Percentiles rank a stretch among this genome's conserved stretches.
Evolutionary conservation across 176 grass and related monocot species (phyloP).

Genomic region (Aegilops umbellulata): DNA sequence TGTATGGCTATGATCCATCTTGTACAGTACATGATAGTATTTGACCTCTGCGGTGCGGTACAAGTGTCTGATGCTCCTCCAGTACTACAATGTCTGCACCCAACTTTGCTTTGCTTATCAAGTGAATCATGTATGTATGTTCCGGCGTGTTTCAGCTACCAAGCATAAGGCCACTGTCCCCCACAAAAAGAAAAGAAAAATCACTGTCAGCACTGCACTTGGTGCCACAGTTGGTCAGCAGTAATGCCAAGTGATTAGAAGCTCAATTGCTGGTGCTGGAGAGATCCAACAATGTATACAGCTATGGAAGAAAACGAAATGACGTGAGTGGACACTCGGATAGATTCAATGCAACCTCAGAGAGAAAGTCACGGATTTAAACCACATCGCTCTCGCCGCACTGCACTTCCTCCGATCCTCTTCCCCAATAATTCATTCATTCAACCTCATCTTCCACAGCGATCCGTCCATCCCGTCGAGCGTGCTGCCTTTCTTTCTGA

Average conservation of each 20-base stretch:
- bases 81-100: not conserved
- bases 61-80: not conserved
- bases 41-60: not conserved
- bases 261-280: not conserved
- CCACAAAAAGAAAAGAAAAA: no score
- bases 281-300: not conserved
- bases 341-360: not conserved
- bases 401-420: conserved; percentile 3
- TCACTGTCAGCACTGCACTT: no score
- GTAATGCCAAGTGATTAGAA: not conserved
- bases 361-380: not conserved
- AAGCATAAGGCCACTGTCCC: no score
- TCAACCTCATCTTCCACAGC: not conserved
- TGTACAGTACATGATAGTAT: not conserved
- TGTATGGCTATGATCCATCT: not conserved
- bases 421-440: conserved; percentile 35
- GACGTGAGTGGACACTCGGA: not conserved
- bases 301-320: not conserved
- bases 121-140: conserved; percentile 16
- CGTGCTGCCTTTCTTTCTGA: not conserved
- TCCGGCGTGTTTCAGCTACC: not conserved
- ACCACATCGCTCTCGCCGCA: conserved; percentile 2
- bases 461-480: not conserved
- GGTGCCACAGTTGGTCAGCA: not conserved
- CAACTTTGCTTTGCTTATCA: not conserved